These are phyloP conservation scores for Myxozyma neotropica DNA, from an alignment of 805 yeast genomes.

Conservation along the genomic window DNA sequence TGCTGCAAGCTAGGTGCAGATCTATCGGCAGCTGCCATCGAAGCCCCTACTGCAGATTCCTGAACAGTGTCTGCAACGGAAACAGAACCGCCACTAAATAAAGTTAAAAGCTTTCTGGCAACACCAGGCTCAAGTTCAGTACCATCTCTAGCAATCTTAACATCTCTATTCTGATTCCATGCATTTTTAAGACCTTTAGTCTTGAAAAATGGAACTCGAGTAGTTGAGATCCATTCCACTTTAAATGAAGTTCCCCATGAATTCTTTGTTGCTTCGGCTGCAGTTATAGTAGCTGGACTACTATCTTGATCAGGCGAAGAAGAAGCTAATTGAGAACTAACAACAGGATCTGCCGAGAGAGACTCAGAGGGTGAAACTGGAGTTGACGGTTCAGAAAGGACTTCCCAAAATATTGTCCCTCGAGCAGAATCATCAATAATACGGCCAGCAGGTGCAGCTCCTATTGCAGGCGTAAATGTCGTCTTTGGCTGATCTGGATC, in stretches of 20 bases:
- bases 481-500: slow-evolving; percentile 26
- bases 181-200: slow-evolving; percentile 44
- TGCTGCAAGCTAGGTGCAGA: background rate
- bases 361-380: background rate
- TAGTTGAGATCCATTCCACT: slow-evolving; percentile 44
- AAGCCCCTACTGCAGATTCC: too few relatives aligned
- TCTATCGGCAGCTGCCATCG: too few relatives aligned
- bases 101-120: slow-evolving; percentile 39
- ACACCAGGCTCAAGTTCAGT: slow-evolving; percentile 47
- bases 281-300: background rate
- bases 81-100: slow-evolving; percentile 36
- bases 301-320: background rate
- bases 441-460: slow-evolving; percentile 40
- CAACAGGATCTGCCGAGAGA: background rate
- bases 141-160: slow-evolving; percentile 49
- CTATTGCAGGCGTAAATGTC: slow-evolving; percentile 36
- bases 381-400: slow-evolving; percentile 12
- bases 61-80: background rate
- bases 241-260: slow-evolving; percentile 46
- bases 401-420: slow-evolving; percentile 48
- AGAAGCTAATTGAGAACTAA: too few relatives aligned
- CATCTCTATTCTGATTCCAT: slow-evolving; percentile 45
- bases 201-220: slow-evolving; percentile 41
- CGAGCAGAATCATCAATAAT: slow-evolving; percentile 43
- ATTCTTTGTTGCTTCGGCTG: background rate